Evolutionary conservation across 2,329 filamentous ascomycete genomes (phyloP).

Genomic region (Aureobasidium sp.): DNA sequence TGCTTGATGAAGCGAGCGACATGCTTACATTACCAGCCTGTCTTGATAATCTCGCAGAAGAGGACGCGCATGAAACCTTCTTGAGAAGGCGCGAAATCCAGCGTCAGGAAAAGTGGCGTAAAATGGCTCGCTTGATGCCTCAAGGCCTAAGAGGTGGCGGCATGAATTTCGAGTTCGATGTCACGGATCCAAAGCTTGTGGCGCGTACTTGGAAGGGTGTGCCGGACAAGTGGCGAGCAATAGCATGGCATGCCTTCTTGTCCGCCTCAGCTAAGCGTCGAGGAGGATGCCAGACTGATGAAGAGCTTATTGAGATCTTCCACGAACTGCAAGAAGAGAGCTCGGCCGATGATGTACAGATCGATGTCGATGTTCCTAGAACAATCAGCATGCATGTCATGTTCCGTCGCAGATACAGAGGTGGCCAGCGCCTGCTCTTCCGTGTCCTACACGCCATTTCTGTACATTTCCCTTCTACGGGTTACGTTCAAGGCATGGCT

Average conservation of each 20-base stretch:
- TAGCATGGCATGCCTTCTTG: conserved; percentile 93
- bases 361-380: conserved; percentile 91
- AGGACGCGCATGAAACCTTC: conserved; percentile 39
- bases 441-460: conserved; percentile 86
- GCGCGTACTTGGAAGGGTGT: conserved; percentile 97
- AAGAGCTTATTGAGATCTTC: conserved; percentile 64
- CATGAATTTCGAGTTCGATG: conserved; percentile 72
- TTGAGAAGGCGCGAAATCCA: conserved; percentile 53
- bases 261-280: conserved; percentile 64
- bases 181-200: conserved; percentile 68
- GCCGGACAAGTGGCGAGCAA: conserved; percentile 86
- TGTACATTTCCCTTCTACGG: conserved; percentile 81
- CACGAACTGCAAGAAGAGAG: conserved; percentile 63
- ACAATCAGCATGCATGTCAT: conserved; percentile 96
- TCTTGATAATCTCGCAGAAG: conserved; percentile 39
- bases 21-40: conserved; percentile 57
- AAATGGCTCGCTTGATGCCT: conserved; percentile 50
- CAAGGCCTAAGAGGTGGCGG: conserved; percentile 46
- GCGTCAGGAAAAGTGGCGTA: conserved; percentile 60
- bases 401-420: conserved; percentile 86
- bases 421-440: conserved; percentile 86
- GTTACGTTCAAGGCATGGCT: conserved; percentile 98
- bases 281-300: conserved; percentile 54
- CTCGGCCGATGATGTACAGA: conserved; percentile 89
- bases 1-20: conserved; percentile 54